Conservation (phyloP, 257 asterid species). For the Euphrasia confusa region DNA sequence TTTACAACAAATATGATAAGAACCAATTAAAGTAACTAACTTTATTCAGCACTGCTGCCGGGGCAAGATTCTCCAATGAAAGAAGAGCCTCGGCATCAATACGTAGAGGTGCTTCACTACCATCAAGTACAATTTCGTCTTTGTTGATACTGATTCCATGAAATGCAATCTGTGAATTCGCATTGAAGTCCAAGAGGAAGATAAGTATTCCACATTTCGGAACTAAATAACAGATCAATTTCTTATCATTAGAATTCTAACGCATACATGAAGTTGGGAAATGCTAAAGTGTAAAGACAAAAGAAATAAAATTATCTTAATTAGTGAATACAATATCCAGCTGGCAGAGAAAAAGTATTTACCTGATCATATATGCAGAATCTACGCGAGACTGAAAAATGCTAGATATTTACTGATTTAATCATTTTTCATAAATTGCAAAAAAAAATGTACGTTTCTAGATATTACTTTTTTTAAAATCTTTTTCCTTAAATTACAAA, state of each 20-base stretch:
- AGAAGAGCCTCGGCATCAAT: conserved; percentile 84
- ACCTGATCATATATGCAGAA: conserved; percentile 10
- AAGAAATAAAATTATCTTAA: conserved; percentile 12
- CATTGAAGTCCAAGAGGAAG: conserved; percentile 29
- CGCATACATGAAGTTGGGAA: conserved; percentile 17
- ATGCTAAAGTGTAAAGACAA: conserved; percentile 1
- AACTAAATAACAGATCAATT: conserved; percentile 12
- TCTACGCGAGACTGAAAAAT: neutral
- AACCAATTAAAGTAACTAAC: conserved; percentile 30
- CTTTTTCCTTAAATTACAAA: neutral
- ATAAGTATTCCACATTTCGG: conserved; percentile 14
- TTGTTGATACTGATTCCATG: conserved; percentile 81
- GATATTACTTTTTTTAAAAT: too few relatives aligned
- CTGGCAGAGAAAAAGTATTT: conserved; percentile 9
- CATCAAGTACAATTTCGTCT: conserved; percentile 72
- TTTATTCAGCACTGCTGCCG: conserved; percentile 79
- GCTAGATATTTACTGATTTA: neutral
- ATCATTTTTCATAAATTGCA: neutral
- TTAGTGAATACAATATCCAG: neutral
- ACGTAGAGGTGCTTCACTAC: conserved; percentile 91
- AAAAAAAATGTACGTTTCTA: too few relatives aligned
- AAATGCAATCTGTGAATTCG: conserved; percentile 56
- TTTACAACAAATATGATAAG: neutral
- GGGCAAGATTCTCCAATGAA: conserved; percentile 78
- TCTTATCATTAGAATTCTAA: conserved; percentile 8